phyloP scores from a whole-genome alignment of 805 yeast genomes.

The Peterozyma toletana region DNA sequence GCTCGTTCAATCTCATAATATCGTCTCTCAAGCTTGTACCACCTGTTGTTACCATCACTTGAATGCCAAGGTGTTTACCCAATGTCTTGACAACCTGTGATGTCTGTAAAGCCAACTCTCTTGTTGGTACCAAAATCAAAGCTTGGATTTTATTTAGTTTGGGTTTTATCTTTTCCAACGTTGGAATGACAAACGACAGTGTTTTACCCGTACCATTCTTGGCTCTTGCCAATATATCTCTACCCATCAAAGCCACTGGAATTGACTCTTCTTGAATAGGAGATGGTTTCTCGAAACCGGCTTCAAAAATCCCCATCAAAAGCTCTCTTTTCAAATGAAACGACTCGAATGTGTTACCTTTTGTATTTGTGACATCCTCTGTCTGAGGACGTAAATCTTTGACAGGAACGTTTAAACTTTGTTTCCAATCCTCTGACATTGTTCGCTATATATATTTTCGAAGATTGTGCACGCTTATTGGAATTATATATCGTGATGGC shows the following conservation, averaged over 20 bases:
- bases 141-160: conserved; percentile 83
- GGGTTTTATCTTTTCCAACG: conserved; percentile 83
- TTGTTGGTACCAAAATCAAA: conserved; percentile 89
- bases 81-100: conserved; percentile 95
- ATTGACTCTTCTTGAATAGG: conserved; percentile 97
- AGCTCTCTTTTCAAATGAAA: conserved; percentile 87
- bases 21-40: conserved; percentile 94
- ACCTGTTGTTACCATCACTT: conserved; percentile 98
- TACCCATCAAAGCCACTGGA: conserved; percentile 91
- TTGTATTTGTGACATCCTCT: conserved; percentile 88
- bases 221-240: conserved; percentile 95
- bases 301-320: conserved; percentile 97
- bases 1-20: conserved; percentile 83
- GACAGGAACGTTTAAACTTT: conserved; percentile 62
- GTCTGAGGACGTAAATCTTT: conserved; percentile 95
- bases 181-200: conserved; percentile 93
- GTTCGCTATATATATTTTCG: neutral
- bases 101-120: conserved; percentile 96
- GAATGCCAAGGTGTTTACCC: conserved; percentile 86
- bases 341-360: conserved; percentile 88
- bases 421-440: conserved; percentile 57
- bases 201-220: conserved; percentile 99
- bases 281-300: conserved; percentile 96
- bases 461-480: no score
- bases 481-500: no score